A percentile compares a stretch with the other conserved stretches of the same genome.
Evolutionary conservation across 169 alveolate genomes (phyloP).

Genomic region (Plasmodium vivax): DNA sequence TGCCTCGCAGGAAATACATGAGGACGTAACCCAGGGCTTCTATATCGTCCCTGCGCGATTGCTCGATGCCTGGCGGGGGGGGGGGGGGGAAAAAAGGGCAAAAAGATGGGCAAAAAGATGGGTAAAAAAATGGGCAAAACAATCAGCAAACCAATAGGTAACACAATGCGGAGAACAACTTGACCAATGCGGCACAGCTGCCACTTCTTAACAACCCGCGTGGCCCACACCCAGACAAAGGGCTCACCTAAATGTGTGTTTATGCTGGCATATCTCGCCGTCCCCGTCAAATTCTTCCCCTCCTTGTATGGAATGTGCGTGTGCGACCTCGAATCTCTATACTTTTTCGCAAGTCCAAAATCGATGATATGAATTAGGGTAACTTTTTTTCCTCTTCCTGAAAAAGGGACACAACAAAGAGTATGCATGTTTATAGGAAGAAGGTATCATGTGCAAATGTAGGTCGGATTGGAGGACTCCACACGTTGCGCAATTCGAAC

Average conservation of each 20-base stretch:
- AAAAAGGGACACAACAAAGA: background rate
- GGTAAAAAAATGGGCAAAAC: background rate
- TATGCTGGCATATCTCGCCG: constrained; percentile 98
- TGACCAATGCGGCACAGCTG: background rate
- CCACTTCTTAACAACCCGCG: background rate
- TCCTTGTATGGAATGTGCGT: constrained; percentile 98
- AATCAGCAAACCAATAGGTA: too few relatives aligned
- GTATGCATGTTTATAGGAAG: background rate
- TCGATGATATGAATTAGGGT: constrained; percentile 94
- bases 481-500: background rate
- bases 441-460: background rate
- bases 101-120: background rate
- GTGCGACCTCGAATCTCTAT: constrained; percentile 95
- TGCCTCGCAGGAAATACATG: constrained; percentile 97
- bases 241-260: constrained; percentile 97
- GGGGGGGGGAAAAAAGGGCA: background rate
- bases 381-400: constrained; percentile 90
- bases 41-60: constrained; percentile 98
- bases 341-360: constrained; percentile 97
- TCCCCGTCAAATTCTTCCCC: constrained; percentile 98
- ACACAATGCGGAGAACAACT: background rate
- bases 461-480: background rate
- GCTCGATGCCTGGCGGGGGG: constrained; percentile 89
- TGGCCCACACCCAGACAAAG: background rate
- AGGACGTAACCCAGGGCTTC: constrained; percentile 99